Conservation (phyloP, 164 flowering plant species). For the Macadamia integrifolia region DNA sequence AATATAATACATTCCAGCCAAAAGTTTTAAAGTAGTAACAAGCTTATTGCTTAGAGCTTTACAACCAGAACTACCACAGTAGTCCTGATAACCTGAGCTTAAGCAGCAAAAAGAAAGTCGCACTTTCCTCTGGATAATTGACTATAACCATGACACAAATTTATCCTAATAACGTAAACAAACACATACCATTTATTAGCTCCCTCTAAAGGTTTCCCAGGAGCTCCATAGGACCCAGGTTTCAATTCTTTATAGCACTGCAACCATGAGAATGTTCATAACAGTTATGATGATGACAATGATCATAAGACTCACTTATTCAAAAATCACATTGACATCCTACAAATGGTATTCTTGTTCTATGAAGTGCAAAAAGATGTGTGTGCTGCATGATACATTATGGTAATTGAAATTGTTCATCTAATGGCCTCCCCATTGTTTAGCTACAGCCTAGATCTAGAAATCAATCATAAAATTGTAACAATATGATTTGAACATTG, state of each 20-base stretch:
- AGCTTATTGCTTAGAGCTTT: background rate
- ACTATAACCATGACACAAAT: background rate
- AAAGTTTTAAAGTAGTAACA: background rate
- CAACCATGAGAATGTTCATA: background rate
- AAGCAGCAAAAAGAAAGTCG: too few species aligned
- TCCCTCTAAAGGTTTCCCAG: constrained; percentile 66
- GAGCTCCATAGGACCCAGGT: constrained; percentile 64
- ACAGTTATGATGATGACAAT: background rate
- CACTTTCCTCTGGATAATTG: too few species aligned
- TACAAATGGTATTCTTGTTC: too few species aligned
- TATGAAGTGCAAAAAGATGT: too few species aligned
- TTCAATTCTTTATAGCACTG: constrained; percentile 69
- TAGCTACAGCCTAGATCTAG: too few species aligned
- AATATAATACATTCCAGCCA: too few species aligned
- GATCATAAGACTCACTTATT: background rate
- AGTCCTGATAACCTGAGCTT: too few species aligned
- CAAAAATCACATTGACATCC: background rate
- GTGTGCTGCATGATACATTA: too few species aligned
- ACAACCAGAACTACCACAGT: background rate
- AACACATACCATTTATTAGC: constrained; percentile 55
- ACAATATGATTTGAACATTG: too few species aligned
- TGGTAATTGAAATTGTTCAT: background rate
- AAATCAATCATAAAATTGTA: too few species aligned
- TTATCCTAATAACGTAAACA: background rate
- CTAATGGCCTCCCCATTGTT: background rate